Percentiles rank a stretch among this genome's conserved stretches.
phyloP scores from a whole-genome alignment of 1,284 basidiomycete species.

The Trichosporon ovoides region DNA sequence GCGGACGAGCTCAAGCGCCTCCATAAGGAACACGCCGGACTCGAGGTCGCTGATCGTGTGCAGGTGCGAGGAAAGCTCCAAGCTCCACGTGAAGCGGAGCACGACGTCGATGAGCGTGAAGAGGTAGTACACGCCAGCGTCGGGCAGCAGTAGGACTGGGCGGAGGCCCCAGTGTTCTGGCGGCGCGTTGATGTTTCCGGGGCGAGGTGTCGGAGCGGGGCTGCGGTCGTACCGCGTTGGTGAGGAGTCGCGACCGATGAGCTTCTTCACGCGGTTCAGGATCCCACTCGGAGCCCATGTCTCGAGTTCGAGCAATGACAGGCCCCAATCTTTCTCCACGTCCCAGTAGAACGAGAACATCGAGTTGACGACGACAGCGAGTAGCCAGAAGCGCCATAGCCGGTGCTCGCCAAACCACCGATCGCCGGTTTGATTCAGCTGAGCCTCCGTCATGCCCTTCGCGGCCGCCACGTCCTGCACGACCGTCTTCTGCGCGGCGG shows the following conservation, averaged over 20 bases:
- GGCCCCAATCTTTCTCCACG: slow-evolving; percentile 95
- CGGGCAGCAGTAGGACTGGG: slow-evolving; percentile 65
- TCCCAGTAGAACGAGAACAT: slow-evolving; percentile 99
- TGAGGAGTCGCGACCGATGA: neutral
- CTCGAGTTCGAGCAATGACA: slow-evolving; percentile 62
- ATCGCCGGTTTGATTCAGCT: slow-evolving; percentile 47
- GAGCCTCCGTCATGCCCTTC: slow-evolving; percentile 50
- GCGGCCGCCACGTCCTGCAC: slow-evolving; percentile 56
- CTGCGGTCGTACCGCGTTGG: slow-evolving; percentile 9
- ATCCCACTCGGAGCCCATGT: slow-evolving; percentile 34
- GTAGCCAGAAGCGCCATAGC: slow-evolving; percentile 78
- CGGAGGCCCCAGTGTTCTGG: slow-evolving; percentile 63
- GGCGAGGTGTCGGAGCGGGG: neutral
- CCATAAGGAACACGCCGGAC: slow-evolving; percentile 79
- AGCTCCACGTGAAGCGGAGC: slow-evolving; percentile 88
- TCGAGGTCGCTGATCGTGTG: slow-evolving; percentile 78
- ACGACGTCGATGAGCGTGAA: slow-evolving; percentile 78
- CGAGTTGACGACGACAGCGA: slow-evolving; percentile 81
- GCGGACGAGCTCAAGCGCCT: slow-evolving; percentile 80
- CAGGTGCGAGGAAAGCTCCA: slow-evolving; percentile 84
- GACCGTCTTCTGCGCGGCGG: slow-evolving; percentile 73
- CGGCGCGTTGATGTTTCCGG: slow-evolving; percentile 24
- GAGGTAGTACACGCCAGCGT: slow-evolving; percentile 74
- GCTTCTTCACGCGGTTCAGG: neutral
- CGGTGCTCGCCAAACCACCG: slow-evolving; percentile 71